Evolutionary conservation across 1,139 yeast species (phyloP).

Genomic region (Yamadazyma pseudoaaseri): DNA sequence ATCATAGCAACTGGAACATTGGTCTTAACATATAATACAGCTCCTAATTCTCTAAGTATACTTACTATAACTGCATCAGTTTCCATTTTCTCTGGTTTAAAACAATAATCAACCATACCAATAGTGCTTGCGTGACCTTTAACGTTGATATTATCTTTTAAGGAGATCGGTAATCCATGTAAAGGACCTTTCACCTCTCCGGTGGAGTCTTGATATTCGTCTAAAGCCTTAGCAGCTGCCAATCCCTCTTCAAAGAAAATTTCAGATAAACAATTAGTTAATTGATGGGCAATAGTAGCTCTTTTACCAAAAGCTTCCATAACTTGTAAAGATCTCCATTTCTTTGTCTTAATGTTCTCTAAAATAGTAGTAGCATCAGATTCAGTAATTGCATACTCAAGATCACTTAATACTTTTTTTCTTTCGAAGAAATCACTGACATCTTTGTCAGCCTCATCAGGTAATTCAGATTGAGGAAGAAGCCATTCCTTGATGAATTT

Average conservation of each 20-base stretch:
- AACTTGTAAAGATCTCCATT: conserved; percentile 24
- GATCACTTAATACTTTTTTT: conserved; percentile 21
- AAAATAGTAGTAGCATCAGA: conserved; percentile 35
- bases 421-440: conserved; percentile 34
- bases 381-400: conserved; percentile 38
- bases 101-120: conserved; percentile 41
- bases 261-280: conserved; percentile 37
- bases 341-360: conserved; percentile 27
- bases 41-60: conserved; percentile 27
- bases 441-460: conserved; percentile 26
- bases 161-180: conserved; percentile 70
- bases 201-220: conserved; percentile 22
- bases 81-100: conserved; percentile 27
- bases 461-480: conserved; percentile 31
- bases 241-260: conserved; percentile 36
- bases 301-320: conserved; percentile 32
- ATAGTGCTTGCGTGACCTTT: conserved; percentile 52
- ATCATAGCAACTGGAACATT: conserved; percentile 38
- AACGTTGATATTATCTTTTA: conserved; percentile 58
- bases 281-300: conserved; percentile 48
- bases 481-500: conserved; percentile 40
- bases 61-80: conserved; percentile 27
- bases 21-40: conserved; percentile 34
- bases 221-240: conserved; percentile 26
- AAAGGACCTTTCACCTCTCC: conserved; percentile 30